Evolutionary conservation across 345 rosid genomes (phyloP).

Genomic region (Eucalyptus cladocalyx): DNA sequence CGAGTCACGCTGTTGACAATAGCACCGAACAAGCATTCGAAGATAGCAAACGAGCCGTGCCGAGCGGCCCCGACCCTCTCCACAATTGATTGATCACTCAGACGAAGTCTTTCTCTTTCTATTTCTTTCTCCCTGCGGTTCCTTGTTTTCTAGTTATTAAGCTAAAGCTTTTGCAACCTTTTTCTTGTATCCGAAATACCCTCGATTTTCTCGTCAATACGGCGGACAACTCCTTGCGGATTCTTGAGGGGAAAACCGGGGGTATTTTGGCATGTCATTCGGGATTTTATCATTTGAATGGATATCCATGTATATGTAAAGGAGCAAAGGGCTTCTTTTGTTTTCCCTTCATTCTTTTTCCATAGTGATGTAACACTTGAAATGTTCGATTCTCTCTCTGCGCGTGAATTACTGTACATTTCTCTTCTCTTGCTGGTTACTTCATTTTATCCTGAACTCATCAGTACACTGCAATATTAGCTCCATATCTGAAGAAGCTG

Average conservation of each 20-base stretch:
- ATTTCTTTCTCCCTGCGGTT: not conserved
- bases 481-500: not conserved
- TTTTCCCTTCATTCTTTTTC: not conserved
- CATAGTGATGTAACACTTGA: not conserved
- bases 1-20: not conserved
- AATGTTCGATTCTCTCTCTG: not conserved
- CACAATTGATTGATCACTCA: not conserved
- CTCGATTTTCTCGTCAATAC: not conserved
- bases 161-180: not conserved
- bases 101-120: not conserved
- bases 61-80: constrained; percentile 10
- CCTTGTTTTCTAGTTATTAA: not conserved
- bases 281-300: not conserved
- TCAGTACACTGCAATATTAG: not conserved
- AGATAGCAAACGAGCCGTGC: not conserved
- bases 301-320: not conserved
- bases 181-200: not conserved
- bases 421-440: not conserved
- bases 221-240: not conserved
- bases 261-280: not conserved
- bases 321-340: not conserved
- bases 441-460: not conserved
- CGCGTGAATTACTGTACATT: not conserved
- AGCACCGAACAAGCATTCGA: not conserved
- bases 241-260: not conserved